Evolutionary conservation across 805 yeast genomes (phyloP).

Genomic region (Zygoascus tannicola): DNA sequence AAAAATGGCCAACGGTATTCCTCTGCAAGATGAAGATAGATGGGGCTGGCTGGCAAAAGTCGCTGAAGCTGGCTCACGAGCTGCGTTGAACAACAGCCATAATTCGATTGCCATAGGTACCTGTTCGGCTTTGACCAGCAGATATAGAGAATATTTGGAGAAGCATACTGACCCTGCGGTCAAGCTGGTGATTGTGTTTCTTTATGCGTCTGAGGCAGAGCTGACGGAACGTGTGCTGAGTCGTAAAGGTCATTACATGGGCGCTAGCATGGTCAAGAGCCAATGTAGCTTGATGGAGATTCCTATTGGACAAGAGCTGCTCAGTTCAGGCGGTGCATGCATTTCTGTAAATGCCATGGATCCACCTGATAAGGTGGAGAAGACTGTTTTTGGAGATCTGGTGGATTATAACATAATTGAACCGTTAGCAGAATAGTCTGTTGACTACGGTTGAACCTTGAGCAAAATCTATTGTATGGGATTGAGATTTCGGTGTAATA

Average conservation of each 20-base stretch:
- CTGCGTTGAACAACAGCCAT: conserved; percentile 22
- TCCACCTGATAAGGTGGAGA: conserved; percentile 1
- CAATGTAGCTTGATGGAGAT: conserved; percentile 70
- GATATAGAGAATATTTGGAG: conserved; percentile 58
- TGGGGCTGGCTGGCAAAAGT: conserved; percentile 77
- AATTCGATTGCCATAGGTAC: conserved; percentile 46
- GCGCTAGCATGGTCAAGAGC: conserved; percentile 69
- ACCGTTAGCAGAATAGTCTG: too few species aligned
- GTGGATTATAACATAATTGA: neutral
- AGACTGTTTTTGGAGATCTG: conserved; percentile 1
- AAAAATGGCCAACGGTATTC: conserved; percentile 76
- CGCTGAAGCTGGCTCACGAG: conserved; percentile 31
- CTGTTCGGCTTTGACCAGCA: conserved; percentile 75
- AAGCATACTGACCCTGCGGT: conserved; percentile 20
- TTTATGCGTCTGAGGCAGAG: conserved; percentile 55
- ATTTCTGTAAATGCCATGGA: conserved; percentile 3
- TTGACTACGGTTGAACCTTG: too few species aligned
- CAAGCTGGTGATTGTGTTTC: conserved; percentile 51
- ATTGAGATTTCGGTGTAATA: too few species aligned
- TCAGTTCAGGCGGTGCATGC: conserved; percentile 8
- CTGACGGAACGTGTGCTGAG: conserved; percentile 49
- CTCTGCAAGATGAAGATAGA: conserved; percentile 82
- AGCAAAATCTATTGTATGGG: too few species aligned
- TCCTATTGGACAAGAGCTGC: conserved; percentile 34
- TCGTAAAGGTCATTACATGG: conserved; percentile 82